Base-by-base conservation (phyloP, 805 yeast species). In the Pichia ethanolica region DNA sequence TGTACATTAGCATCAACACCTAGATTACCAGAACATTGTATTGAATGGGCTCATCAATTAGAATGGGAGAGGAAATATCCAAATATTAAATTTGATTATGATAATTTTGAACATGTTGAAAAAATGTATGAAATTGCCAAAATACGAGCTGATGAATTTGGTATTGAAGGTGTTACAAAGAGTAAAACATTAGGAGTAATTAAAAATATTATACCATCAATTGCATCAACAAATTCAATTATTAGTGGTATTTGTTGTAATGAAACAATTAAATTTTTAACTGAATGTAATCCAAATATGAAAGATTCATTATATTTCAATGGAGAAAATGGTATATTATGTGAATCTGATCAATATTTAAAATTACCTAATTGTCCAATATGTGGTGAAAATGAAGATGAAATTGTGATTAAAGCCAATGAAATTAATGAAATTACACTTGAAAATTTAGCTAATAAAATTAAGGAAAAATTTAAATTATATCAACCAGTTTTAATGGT, bases 1-100 rank as follows among this genome's bases (percentile, higher is more conserved):
- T 93, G 98, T 65, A 93, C 98, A 0, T 83, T 93, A 46, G 95
- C 97, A 3, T 86, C 89, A 51, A 89, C 93, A 8, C 98, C 98
- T n/a, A 69, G 98, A 52, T 67, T 89, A 8, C 93, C 97, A 0
- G 97, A 90, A 58, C 98, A 91, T 65, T 89, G 97, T 59, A 82
- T 91, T 9, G 96, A 90, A 63, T 91, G 93, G 85, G 89, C 91
- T 0, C 79, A 81, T 51, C 83, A 81, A 34, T 70, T 87, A 4
- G 82, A 79, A 56, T 88, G 96, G 95, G 83, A 82, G 1, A 66
- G 71, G 44, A 54, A 56, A 4, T 74, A 75, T 49, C 73, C 75
- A 9, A 72, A 66, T 36, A 65, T 59, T 33, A 70, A 69, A 47
- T 77, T 86, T 48, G 89, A 89, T 61, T 75, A 83, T 46, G 97